Evolutionary conservation across 2,329 filamentous ascomycete genomes (phyloP).

Genomic region (Arthrinium puccinioides): DNA sequence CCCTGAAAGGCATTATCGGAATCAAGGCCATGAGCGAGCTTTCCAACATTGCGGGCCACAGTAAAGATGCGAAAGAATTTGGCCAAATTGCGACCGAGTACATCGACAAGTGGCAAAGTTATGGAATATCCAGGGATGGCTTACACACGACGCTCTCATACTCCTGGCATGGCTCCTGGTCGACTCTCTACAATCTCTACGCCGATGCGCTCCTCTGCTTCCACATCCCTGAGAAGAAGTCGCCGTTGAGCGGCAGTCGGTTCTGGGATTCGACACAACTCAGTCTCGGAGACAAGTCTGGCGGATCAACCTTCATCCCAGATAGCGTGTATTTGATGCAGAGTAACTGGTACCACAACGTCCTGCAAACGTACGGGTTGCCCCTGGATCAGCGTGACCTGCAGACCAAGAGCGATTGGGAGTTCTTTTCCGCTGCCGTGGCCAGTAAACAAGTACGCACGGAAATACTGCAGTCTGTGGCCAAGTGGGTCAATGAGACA

Average conservation of each 20-base stretch:
- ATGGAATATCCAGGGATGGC: constrained; percentile 62
- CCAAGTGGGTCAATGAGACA: constrained; percentile 79
- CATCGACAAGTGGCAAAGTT: constrained; percentile 64
- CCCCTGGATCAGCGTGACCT: constrained; percentile 76
- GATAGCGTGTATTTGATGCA: constrained; percentile 71
- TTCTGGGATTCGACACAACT: constrained; percentile 14
- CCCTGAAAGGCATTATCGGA: constrained; percentile 69
- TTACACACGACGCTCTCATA: constrained; percentile 73
- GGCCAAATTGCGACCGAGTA: constrained; percentile 58
- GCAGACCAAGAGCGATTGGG: constrained; percentile 87
- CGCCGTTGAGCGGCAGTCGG: constrained; percentile 12
- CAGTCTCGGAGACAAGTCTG: constrained; percentile 6
- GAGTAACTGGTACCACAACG: constrained; percentile 71
- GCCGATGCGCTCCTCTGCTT: constrained; percentile 74
- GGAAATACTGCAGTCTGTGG: constrained; percentile 67
- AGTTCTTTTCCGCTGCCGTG: constrained; percentile 80
- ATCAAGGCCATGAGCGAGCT: constrained; percentile 72
- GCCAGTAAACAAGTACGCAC: constrained; percentile 59
- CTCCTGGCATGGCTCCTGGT: constrained; percentile 77
- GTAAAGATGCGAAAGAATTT: constrained; percentile 53
- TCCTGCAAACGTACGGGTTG: constrained; percentile 74
- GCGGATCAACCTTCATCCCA: constrained; percentile 53
- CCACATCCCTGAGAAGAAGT: constrained; percentile 38
- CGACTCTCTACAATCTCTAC: constrained; percentile 72
- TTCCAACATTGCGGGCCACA: constrained; percentile 49